A percentile compares a stretch with the other conserved stretches of the same genome.
Evolutionary conservation across 805 yeast species (phyloP).

Genomic region (Sugiyamaella smithiae): DNA sequence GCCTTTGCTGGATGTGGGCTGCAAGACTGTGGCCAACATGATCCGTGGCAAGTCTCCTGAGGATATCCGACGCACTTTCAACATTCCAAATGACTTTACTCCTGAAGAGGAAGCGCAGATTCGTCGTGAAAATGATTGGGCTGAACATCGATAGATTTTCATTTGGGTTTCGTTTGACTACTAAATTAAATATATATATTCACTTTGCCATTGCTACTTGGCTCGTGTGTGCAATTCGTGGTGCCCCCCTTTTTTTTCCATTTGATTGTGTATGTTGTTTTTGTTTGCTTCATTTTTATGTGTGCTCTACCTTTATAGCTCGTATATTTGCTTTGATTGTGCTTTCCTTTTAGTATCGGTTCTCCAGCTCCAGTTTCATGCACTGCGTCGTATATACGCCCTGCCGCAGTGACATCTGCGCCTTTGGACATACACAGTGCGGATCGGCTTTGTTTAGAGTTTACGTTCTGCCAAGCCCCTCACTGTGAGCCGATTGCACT

Average conservation of each 20-base stretch:
- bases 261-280: too few species aligned
- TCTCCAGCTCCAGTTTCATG: too few species aligned
- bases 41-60: slow-evolving; percentile 46
- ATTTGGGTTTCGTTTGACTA: too few species aligned
- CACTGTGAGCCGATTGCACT: not conserved
- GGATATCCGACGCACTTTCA: slow-evolving; percentile 45
- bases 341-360: too few species aligned
- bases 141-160: slow-evolving; percentile 36
- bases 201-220: too few species aligned
- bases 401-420: not conserved
- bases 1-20: slow-evolving; percentile 45
- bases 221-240: too few species aligned
- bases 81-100: slow-evolving; percentile 45
- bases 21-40: slow-evolving; percentile 50
- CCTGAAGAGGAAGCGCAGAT: slow-evolving; percentile 49
- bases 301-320: too few species aligned
- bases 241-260: too few species aligned
- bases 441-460: not conserved
- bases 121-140: slow-evolving; percentile 47
- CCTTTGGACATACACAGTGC: not conserved
- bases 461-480: not conserved
- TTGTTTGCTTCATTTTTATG: too few species aligned
- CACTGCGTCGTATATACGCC: too few species aligned
- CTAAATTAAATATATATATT: not conserved
- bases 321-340: too few species aligned